Evolutionary conservation across 805 yeast genomes (phyloP), one percentile per base, ranked within the genome.

Genomic region (Saccharomycopsis babjevae): DNA sequence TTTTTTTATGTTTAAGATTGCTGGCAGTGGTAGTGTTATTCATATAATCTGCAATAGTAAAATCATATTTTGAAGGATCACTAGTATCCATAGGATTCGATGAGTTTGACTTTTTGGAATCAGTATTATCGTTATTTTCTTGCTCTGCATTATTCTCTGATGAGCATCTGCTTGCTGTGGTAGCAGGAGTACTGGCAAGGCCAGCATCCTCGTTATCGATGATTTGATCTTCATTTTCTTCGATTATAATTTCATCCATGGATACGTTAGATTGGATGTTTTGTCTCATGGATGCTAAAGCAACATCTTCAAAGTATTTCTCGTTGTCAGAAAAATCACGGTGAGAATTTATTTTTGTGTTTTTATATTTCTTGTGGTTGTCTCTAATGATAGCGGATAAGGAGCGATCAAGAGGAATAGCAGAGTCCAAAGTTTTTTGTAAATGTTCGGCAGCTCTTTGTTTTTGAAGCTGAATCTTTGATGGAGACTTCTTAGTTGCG

Each of bases 11-110:
- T n/a, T 30, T 50, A 5, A 10, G n/a, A 34, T 32, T 28, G 16
- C 11, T 56, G 16, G n/a, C 42, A 13, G 52, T n/a, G 5, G 34
- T 25, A 11, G 50, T 1, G 28, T 56, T 30, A 40, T 59, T 54
- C 61, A 63, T 56, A 56, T 63, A 63, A 50, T 63, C 65, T 13
- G 60, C 65, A 56, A 63, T 63, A 15, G 61, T 61, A 52, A 63
- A 63, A 1, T 63, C 64, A 39, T 57, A 58, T 50, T 57, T 59
- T 32, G 64, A 56, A 5, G 58, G 30, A 34, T 58, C 63, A 16
- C 18, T 43, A 7, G 8, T 18, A 52, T 18, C 28, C 40, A 25
- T 32, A 13, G 11, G 43, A 54, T 54, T 50, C 15, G 11, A 11
- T 28, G 32, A 25, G 40, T 30, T 58, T 36, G 30, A 25, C 16